Conservation (phyloP, 176 grass and related monocot species). For the Eragrostis curvula region DNA sequence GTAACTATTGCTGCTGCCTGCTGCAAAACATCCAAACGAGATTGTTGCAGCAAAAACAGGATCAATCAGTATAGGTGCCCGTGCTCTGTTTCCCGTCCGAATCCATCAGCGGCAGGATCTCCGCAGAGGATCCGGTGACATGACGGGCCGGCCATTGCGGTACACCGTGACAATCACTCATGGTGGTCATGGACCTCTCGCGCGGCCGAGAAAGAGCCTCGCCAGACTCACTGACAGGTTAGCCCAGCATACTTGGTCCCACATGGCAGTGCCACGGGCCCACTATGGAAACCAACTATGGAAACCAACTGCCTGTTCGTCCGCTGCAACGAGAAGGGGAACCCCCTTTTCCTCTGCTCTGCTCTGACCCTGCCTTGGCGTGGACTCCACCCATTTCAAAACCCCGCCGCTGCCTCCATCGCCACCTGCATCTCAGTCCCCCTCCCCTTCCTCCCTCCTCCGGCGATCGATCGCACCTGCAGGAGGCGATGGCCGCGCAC, state of each 20-base stretch:
- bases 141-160: background rate
- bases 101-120: no score
- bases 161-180: background rate
- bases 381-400: conserved; percentile 45
- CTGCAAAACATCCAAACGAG: no score
- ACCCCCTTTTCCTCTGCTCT: background rate
- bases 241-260: background rate
- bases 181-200: no score
- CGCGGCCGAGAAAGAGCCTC: no score
- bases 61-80: no score
- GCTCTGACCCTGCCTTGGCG: background rate
- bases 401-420: background rate
- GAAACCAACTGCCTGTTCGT: background rate
- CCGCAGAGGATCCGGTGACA: background rate
- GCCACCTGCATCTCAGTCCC: background rate
- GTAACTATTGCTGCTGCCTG: no score
- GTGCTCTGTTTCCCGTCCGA: no score
- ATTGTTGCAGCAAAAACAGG: no score
- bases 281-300: background rate
- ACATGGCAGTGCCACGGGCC: background rate
- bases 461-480: conserved; percentile 27
- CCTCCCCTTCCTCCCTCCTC: background rate
- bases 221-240: background rate
- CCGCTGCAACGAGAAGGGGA: background rate
- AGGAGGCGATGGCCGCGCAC: conserved; percentile 2